phyloP scores from a whole-genome alignment of 768 basidiomycete species.

The Trametes elegans region DNA sequence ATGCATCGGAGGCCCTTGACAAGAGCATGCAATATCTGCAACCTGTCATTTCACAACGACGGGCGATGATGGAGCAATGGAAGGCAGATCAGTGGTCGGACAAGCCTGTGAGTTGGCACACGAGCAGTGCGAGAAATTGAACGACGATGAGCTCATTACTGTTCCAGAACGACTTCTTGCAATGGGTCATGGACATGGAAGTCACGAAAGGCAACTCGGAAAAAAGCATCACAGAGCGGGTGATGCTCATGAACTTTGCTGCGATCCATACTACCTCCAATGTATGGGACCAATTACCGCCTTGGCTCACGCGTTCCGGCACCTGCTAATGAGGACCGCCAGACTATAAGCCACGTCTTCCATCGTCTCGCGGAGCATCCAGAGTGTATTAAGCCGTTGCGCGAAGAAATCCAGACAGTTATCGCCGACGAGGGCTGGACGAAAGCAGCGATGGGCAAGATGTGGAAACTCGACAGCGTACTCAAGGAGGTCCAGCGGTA shows the following conservation, averaged over 20 bases:
- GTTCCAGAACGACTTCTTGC: constrained; percentile 33
- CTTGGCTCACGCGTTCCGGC: neutral
- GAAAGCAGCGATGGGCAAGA: constrained; percentile 27
- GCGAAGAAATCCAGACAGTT: constrained; percentile 30
- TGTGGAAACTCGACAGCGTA: constrained; percentile 35
- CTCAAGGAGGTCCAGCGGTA: constrained; percentile 29
- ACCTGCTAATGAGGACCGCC: neutral
- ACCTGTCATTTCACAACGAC: constrained; percentile 33
- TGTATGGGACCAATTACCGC: constrained; percentile 1
- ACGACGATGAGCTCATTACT: no score
- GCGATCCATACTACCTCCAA: constrained; percentile 21
- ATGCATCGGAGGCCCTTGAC: constrained; percentile 9
- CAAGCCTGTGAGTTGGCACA: constrained; percentile 31
- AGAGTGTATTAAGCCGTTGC: constrained; percentile 24
- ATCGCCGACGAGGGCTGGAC: constrained; percentile 32
- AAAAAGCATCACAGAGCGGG: constrained; percentile 23
- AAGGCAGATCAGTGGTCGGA: constrained; percentile 30
- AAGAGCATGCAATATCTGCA: constrained; percentile 29
- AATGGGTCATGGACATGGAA: constrained; percentile 32
- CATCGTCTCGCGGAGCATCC: constrained; percentile 29
- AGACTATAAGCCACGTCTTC: constrained; percentile 30
- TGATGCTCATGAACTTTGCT: constrained; percentile 30
- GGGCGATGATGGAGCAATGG: constrained; percentile 21
- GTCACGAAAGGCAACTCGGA: constrained; percentile 17
- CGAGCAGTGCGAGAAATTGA: neutral